Evolutionary conservation across 2,329 filamentous ascomycete genomes (phyloP).

Genomic region (Trichothecium sympodiale): DNA sequence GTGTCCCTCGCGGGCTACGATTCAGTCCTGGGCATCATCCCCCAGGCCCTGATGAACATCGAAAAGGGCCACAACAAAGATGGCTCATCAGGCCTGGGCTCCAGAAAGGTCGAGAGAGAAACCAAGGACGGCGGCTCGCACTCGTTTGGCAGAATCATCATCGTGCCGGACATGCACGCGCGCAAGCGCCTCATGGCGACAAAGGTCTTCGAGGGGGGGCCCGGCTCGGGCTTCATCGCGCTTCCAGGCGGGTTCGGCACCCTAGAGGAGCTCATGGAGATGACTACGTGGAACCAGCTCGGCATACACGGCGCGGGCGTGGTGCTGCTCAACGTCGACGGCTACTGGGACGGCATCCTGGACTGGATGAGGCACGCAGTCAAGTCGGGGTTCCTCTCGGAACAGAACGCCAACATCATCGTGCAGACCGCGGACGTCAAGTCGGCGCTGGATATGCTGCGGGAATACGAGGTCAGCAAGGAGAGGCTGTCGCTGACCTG

Average conservation of each 20-base stretch:
- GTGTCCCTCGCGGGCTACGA: conserved; percentile 70
- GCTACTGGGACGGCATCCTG: conserved; percentile 84
- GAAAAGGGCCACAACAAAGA: conserved; percentile 44
- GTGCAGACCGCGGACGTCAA: conserved; percentile 62
- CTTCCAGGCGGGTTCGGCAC: conserved; percentile 90
- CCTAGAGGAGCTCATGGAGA: conserved; percentile 87
- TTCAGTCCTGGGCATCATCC: conserved; percentile 87
- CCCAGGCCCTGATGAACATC: conserved; percentile 60
- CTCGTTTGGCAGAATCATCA: conserved; percentile 68
- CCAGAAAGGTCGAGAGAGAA: conserved; percentile 35
- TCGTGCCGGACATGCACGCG: conserved; percentile 92
- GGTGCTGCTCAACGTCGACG: conserved; percentile 74
- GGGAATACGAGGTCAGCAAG: conserved; percentile 54
- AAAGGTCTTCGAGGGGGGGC: conserved; percentile 70
- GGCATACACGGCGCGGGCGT: conserved; percentile 78
- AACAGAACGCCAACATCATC: conserved; percentile 62
- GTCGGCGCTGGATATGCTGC: conserved; percentile 59
- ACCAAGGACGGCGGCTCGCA: conserved; percentile 17
- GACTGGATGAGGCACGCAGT: conserved; percentile 70
- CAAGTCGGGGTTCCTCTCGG: conserved; percentile 64
- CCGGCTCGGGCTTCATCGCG: conserved; percentile 80
- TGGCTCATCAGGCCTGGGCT: conserved; percentile 33
- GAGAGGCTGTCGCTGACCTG: neutral
- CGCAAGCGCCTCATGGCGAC: conserved; percentile 88
- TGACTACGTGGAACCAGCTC: conserved; percentile 89